These are phyloP conservation scores for Pseudogymnoascus sp. DNA, from an alignment of 2,329 filamentous ascomycete genomes.

Conservation along the genomic window DNA sequence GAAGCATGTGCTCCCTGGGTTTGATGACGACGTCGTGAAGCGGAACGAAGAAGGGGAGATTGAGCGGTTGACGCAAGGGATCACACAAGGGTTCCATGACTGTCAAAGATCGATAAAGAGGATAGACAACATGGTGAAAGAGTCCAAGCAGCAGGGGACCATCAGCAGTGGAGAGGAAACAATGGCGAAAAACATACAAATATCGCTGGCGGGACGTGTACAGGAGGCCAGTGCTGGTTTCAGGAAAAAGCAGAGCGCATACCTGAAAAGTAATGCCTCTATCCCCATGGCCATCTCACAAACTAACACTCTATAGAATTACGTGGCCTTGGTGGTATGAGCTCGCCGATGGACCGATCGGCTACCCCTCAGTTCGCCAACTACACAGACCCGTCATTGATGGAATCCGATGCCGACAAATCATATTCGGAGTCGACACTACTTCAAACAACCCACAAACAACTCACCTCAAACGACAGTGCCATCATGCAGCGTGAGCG, in stretches of 20 bases:
- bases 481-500: slow-evolving; percentile 86
- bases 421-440: slow-evolving; percentile 86
- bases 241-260: slow-evolving; percentile 94
- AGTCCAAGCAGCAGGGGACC: slow-evolving; percentile 64
- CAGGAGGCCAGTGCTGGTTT: slow-evolving; percentile 90
- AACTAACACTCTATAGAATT: slow-evolving; percentile 51
- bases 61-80: slow-evolving; percentile 80
- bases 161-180: slow-evolving; percentile 80
- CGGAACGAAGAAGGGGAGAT: slow-evolving; percentile 83
- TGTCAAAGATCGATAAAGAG: slow-evolving; percentile 85
- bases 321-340: slow-evolving; percentile 62
- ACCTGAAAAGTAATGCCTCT: slow-evolving; percentile 70
- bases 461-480: slow-evolving; percentile 66
- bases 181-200: slow-evolving; percentile 95
- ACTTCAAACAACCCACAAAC: slow-evolving; percentile 53
- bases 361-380: slow-evolving; percentile 43
- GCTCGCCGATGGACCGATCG: slow-evolving; percentile 46
- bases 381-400: slow-evolving; percentile 78
- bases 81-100: slow-evolving; percentile 81
- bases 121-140: slow-evolving; percentile 79
- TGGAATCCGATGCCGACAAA: slow-evolving; percentile 90
- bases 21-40: slow-evolving; percentile 91
- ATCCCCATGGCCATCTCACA: not conserved
- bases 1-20: slow-evolving; percentile 93
- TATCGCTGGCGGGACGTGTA: slow-evolving; percentile 78